phyloP scores from a whole-genome alignment of 176 grass and related monocot genomes.

The Oryza coarctata region DNA sequence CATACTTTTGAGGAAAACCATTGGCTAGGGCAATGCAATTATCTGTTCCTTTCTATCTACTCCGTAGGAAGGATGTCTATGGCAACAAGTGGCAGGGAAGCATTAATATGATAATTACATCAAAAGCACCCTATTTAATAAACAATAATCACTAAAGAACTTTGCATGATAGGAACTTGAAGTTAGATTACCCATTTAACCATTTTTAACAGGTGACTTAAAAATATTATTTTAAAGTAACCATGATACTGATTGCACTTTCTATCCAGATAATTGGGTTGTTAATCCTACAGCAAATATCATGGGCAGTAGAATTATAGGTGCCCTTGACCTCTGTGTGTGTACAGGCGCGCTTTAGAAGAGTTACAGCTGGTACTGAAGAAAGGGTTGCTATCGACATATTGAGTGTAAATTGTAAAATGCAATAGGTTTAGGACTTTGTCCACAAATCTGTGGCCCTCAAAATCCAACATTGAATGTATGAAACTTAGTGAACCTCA shows the following conservation, averaged over 20 bases:
- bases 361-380: not conserved
- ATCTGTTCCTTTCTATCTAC: constrained; percentile 17
- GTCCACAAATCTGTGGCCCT: not conserved
- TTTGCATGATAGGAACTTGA: constrained; percentile 14
- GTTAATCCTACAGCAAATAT: not conserved
- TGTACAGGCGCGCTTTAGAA: not conserved
- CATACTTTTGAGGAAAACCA: constrained; percentile 20
- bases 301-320: constrained; percentile 10
- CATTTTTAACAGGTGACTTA: not conserved
- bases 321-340: not conserved
- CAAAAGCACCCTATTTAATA: constrained; percentile 7
- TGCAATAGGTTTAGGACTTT: constrained; percentile 6
- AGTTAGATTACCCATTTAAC: not conserved
- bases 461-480: not conserved
- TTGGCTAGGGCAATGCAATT: constrained; percentile 27
- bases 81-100: constrained; percentile 11
- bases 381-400: not conserved
- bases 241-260: not conserved
- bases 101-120: constrained; percentile 15
- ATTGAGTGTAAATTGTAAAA: not conserved
- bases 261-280: not conserved
- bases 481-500: constrained; percentile 17
- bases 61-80: constrained; percentile 19
- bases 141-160: not conserved
- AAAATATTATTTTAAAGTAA: not conserved